Evolutionary conservation across 2,329 filamentous ascomycete species (phyloP), one percentile per base, ranked within the genome.

Genomic region (Exophiala viscosa): DNA sequence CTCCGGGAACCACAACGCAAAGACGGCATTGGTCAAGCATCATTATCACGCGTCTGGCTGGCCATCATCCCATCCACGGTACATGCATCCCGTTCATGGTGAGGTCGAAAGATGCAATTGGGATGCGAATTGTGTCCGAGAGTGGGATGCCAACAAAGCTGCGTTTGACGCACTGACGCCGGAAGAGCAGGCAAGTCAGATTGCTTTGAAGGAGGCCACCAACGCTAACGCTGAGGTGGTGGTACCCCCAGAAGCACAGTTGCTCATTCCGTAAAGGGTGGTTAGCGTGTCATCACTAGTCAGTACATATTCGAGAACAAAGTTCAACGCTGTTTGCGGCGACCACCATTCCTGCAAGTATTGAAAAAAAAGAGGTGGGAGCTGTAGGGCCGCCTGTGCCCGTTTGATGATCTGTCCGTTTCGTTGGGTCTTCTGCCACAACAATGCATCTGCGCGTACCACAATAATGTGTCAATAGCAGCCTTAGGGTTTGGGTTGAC

Each of bases 1-100:
- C 64, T 86, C 84, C 0, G 85, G 85, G 11, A 87, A 84, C 62
- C 85, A 88, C 67, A 78, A 85, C 46, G 76, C 84, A 1, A 75
- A 83, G 45, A 77, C 77, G 15, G 85, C 86, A 1, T 73, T 88
- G 1, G 84, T 88, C 18, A 86, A 84, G 67, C 86, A 89, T 65
- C 84, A 88, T 67, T 89, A 87, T 63, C 86, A 88, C 66, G 86
- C 86, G 0, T 88, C 84, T 1, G 80, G 82, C 54, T 88, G 86
- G 86, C 86, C 85, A 2, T 79, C 77, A 47, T 74, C 74, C 2
- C 85, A 88, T 64, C 84, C 82, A 1, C 76, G 85, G 28, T 86
- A 78, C 69, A 83, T 74, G 42, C 85, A 88, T 65, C 84, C 84
- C 1, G 80, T 83, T 48, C 87, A 84, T 62, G 85, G 83, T 5